Conservation (phyloP, 768 basidiomycete species). For the Termitomyces sp. region DNA sequence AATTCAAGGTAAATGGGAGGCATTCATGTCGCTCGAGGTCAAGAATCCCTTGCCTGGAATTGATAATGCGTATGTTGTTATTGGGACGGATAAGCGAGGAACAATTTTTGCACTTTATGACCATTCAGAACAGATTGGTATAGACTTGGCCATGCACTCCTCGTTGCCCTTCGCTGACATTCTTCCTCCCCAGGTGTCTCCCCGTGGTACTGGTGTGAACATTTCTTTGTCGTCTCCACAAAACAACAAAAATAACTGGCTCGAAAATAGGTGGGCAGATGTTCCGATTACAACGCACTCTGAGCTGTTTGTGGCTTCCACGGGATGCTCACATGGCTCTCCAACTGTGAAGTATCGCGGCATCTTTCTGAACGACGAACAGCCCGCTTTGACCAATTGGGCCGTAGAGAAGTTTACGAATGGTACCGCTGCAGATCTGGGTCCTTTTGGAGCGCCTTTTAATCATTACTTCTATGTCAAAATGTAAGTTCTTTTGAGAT, state of each 20-base stretch:
- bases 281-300: slow-evolving; percentile 52
- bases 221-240: slow-evolving; percentile 4
- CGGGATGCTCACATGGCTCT: slow-evolving; percentile 50
- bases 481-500: slow-evolving; percentile 28
- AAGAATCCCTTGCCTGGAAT: slow-evolving; percentile 53
- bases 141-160: neutral
- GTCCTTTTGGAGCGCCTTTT: slow-evolving; percentile 49
- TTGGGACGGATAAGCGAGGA: slow-evolving; percentile 65
- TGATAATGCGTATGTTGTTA: slow-evolving; percentile 55
- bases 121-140: slow-evolving; percentile 64
- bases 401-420: slow-evolving; percentile 64
- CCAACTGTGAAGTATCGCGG: slow-evolving; percentile 69
- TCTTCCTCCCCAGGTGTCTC: slow-evolving; percentile 41
- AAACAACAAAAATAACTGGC: neutral
- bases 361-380: slow-evolving; percentile 73
- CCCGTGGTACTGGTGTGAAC: slow-evolving; percentile 59
- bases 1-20: slow-evolving; percentile 63
- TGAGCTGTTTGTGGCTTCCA: slow-evolving; percentile 38
- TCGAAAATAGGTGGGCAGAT: slow-evolving; percentile 62
- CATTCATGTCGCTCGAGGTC: slow-evolving; percentile 47
- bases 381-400: slow-evolving; percentile 68
- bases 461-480: slow-evolving; percentile 56
- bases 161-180: neutral
- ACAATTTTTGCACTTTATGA: slow-evolving; percentile 64
- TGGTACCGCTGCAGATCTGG: slow-evolving; percentile 38